phyloP scores from a whole-genome alignment of 257 asterid genomes.

The Solanum corneliomulleri region DNA sequence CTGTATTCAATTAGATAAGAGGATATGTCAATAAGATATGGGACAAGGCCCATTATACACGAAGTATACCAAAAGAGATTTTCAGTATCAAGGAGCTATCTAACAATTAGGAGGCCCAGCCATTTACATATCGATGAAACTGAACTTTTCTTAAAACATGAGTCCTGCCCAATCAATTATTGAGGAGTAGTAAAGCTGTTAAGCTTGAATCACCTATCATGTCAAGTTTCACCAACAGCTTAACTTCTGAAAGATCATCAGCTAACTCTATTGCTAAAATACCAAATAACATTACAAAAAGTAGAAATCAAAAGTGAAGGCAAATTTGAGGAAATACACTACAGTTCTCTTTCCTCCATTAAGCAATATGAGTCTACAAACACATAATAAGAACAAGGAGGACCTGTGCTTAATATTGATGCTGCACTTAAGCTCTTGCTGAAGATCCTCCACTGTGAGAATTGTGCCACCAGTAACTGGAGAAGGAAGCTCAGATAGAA shows the following conservation, averaged over 20 bases:
- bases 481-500: conserved; percentile 74
- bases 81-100: neutral
- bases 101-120: neutral
- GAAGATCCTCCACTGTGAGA: conserved; percentile 93
- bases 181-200: neutral
- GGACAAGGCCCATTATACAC: neutral
- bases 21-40: neutral
- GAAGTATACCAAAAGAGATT: neutral
- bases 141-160: neutral
- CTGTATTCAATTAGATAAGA: neutral
- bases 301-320: neutral
- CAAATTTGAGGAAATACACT: neutral
- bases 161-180: neutral
- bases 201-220: neutral
- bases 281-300: neutral
- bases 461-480: conserved; percentile 78
- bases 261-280: neutral
- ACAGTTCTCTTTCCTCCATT: neutral
- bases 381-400: conserved; percentile 6
- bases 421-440: conserved; percentile 81
- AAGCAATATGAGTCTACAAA: neutral
- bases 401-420: conserved; percentile 83
- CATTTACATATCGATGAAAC: neutral
- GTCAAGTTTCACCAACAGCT: neutral
- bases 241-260: neutral